Conservation (phyloP, 305 asterid species). For the Ilex paraguariensis region DNA sequence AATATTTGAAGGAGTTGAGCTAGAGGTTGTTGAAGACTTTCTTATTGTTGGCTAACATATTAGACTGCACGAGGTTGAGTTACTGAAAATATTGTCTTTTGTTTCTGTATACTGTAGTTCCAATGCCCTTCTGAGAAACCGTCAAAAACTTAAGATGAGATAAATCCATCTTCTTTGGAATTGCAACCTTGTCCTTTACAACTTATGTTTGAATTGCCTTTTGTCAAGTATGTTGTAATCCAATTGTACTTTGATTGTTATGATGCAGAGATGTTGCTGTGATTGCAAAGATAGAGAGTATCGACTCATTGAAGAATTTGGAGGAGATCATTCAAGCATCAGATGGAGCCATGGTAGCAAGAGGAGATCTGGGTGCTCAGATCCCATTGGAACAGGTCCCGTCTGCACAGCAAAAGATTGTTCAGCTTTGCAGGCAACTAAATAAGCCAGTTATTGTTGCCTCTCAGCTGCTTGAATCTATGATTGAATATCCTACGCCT, state of each 20-base stretch:
- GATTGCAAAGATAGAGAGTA: slow-evolving; percentile 90
- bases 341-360: slow-evolving; percentile 98
- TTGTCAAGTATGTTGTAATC: too few relatives aligned
- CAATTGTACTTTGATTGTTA: slow-evolving; percentile 5
- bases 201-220: too few relatives aligned
- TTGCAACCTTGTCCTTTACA: background rate
- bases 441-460: slow-evolving; percentile 95
- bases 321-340: slow-evolving; percentile 85
- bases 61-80: too few relatives aligned
- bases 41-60: too few relatives aligned
- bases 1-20: too few relatives aligned
- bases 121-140: too few relatives aligned
- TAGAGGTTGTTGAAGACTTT: too few relatives aligned
- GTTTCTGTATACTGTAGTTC: too few relatives aligned
- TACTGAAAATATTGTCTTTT: too few relatives aligned
- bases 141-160: background rate
- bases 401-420: slow-evolving; percentile 83
- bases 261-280: slow-evolving; percentile 80
- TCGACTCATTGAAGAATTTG: slow-evolving; percentile 83
- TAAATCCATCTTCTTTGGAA: background rate
- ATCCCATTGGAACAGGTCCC: slow-evolving; percentile 98
- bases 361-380: slow-evolving; percentile 98
- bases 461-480: slow-evolving; percentile 93
- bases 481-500: slow-evolving; percentile 99
- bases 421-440: slow-evolving; percentile 76